Percentiles rank a stretch among this genome's conserved stretches.
Conservation (phyloP, 768 basidiomycete species). For the Auriscalpium orientale region DNA sequence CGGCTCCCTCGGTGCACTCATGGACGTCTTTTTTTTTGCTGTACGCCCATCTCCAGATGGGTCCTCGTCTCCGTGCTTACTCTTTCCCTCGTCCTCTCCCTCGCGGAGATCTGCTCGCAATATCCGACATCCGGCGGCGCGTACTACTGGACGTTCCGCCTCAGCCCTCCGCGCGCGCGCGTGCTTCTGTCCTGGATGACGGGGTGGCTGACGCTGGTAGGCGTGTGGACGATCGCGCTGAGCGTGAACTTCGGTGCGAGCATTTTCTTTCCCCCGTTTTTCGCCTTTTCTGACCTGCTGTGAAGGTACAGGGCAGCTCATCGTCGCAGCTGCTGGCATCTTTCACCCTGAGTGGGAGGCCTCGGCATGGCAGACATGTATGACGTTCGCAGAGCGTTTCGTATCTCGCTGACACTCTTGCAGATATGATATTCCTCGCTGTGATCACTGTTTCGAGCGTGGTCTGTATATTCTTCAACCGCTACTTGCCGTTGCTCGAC, state of each 20-base stretch:
- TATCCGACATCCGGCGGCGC: constrained; percentile 57
- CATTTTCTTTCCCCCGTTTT: not conserved
- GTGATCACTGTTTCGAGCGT: constrained; percentile 39
- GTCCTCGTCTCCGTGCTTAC: constrained; percentile 42
- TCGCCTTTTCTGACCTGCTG: not conserved
- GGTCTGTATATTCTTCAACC: constrained; percentile 52
- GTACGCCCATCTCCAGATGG: constrained; percentile 29
- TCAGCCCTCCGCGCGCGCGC: constrained; percentile 44
- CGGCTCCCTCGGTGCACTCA: too few relatives aligned
- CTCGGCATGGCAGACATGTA: constrained; percentile 55
- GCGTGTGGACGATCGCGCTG: constrained; percentile 61
- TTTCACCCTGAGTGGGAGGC: constrained; percentile 52
- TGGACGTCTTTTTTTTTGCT: too few relatives aligned
- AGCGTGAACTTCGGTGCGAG: constrained; percentile 51
- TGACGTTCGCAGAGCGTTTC: constrained; percentile 6
- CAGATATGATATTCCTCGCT: constrained; percentile 51
- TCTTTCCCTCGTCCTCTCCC: constrained; percentile 41
- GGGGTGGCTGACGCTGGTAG: constrained; percentile 62
- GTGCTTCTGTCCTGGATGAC: constrained; percentile 56
- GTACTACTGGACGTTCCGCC: constrained; percentile 60
- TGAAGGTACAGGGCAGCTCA: constrained; percentile 49
- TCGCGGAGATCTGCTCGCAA: constrained; percentile 53
- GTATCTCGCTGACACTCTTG: constrained; percentile 4
- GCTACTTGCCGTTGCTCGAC: constrained; percentile 40
- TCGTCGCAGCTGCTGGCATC: constrained; percentile 52